Evolutionary conservation across 805 yeast species (phyloP), one percentile per base, ranked within the genome.

Genomic region (Wickerhamomyces bovis): DNA sequence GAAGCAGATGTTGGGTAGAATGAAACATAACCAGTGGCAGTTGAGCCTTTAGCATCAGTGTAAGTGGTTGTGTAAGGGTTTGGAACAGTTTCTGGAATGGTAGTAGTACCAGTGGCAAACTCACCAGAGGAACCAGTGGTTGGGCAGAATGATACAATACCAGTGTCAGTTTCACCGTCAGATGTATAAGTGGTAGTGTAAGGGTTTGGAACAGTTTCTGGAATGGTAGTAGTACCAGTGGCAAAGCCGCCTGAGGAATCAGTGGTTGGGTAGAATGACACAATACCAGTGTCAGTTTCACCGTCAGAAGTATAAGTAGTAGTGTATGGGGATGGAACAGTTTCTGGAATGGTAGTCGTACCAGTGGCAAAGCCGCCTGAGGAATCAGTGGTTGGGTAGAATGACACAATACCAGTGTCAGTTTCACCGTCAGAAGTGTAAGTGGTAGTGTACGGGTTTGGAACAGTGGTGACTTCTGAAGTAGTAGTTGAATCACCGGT

Each of bases 1-100:
- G 43, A 21, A 23, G 31, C 39, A 22, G 48, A 38, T 7, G 48
- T 45, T 19, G 42, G 30, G 36, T 38, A 42, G 41, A 13, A 43
- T 10, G 38, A 25, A 6, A 43, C 66, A 2, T 39, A 49, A n/a
- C 60, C 49, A 26, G 52, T 60, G 6, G 16, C 26, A 4, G 40
- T 18, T 20, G 16, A 11, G 13, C 40, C 40, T 12, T 18, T 5
- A 18, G 16, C 26, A 38, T 25, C 42, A 15, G 39, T n/a, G 18
- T 19, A 19, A n/a, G 38, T 31, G 43, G 46, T 44, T 63, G 62
- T 44, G 30, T 23, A 38, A 19, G 36, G 44, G 20, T 35, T 13
- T 21, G 30, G 44, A 23, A 31, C 38, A 19, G 21, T 18, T 6
- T n/a, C 19, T 2, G 44, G 31, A n/a, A 31, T 22, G 16, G 48